Percentiles rank a stretch among this genome's conserved stretches.
Evolutionary conservation across 805 yeast species (phyloP).

Genomic region (Candida peoriensis): DNA sequence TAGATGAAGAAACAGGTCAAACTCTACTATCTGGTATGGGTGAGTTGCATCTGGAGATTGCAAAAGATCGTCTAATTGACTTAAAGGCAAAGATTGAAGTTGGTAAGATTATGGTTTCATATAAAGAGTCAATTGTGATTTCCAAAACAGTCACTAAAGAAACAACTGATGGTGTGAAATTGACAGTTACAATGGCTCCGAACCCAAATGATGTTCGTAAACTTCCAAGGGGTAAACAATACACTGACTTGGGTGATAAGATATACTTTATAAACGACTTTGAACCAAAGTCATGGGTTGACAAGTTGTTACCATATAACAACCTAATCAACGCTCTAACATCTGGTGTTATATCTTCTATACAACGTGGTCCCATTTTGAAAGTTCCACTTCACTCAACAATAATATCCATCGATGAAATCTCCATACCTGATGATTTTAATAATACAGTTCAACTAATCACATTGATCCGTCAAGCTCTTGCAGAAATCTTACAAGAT

Average conservation of each 20-base stretch:
- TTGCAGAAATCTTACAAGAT: slow-evolving; percentile 33
- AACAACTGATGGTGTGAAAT: slow-evolving; percentile 20
- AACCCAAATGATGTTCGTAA: slow-evolving; percentile 22
- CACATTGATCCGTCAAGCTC: slow-evolving; percentile 40
- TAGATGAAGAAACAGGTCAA: slow-evolving; percentile 86
- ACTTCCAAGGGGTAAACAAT: slow-evolving; percentile 23
- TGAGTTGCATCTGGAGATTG: slow-evolving; percentile 88
- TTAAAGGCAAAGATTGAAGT: slow-evolving; percentile 76
- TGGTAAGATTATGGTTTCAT: slow-evolving; percentile 84
- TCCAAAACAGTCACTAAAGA: slow-evolving; percentile 13
- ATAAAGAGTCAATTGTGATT: slow-evolving; percentile 59
- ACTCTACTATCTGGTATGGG: slow-evolving; percentile 95
- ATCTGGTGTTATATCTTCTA: slow-evolving; percentile 55
- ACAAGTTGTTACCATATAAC: slow-evolving; percentile 45
- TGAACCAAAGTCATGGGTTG: slow-evolving; percentile 23
- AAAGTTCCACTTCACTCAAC: slow-evolving; percentile 57
- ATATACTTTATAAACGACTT: slow-evolving; percentile 30
- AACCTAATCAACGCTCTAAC: slow-evolving; percentile 46
- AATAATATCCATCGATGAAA: slow-evolving; percentile 46
- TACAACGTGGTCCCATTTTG: slow-evolving; percentile 58
- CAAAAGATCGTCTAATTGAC: slow-evolving; percentile 73
- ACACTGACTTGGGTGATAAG: slow-evolving; percentile 28
- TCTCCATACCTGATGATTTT: slow-evolving; percentile 46
- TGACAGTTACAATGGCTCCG: slow-evolving; percentile 29
- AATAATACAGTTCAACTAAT: slow-evolving; percentile 34